Conservation (phyloP, 108 stramenopile species). For the Cyclotella kingstonii region DNA sequence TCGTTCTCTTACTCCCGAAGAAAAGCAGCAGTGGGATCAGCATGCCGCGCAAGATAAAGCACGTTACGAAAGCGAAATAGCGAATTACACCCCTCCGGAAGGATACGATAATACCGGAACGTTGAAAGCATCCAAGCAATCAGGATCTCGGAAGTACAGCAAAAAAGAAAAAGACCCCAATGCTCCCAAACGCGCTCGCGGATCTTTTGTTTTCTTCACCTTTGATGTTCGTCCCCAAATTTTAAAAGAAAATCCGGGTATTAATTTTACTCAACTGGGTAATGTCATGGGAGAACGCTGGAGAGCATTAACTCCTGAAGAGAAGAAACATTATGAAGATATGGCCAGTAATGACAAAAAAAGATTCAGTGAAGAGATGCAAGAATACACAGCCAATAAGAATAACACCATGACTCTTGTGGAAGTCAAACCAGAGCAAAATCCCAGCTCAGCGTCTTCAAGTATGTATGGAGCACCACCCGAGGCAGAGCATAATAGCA, state of each 20-base stretch:
- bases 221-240: constrained; percentile 42
- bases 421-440: neutral
- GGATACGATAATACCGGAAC: constrained; percentile 20
- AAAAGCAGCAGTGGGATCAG: constrained; percentile 31
- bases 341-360: constrained; percentile 59
- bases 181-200: constrained; percentile 46
- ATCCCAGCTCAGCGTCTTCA: neutral
- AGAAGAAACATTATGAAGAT: constrained; percentile 65
- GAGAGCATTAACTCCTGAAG: constrained; percentile 62
- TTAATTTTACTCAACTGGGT: constrained; percentile 68
- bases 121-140: neutral
- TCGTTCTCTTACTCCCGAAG: constrained; percentile 15
- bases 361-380: constrained; percentile 57
- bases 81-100: constrained; percentile 24
- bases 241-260: constrained; percentile 57
- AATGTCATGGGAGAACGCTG: constrained; percentile 72
- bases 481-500: constrained; percentile 1
- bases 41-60: constrained; percentile 29
- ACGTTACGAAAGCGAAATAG: constrained; percentile 28
- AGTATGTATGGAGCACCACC: neutral
- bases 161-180: constrained; percentile 45
- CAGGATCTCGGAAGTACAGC: constrained; percentile 7
- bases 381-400: constrained; percentile 33
- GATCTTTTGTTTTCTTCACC: constrained; percentile 46
- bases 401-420: neutral